Evolutionary conservation across 805 yeast genomes (phyloP).

Genomic region (Candida insectorum): DNA sequence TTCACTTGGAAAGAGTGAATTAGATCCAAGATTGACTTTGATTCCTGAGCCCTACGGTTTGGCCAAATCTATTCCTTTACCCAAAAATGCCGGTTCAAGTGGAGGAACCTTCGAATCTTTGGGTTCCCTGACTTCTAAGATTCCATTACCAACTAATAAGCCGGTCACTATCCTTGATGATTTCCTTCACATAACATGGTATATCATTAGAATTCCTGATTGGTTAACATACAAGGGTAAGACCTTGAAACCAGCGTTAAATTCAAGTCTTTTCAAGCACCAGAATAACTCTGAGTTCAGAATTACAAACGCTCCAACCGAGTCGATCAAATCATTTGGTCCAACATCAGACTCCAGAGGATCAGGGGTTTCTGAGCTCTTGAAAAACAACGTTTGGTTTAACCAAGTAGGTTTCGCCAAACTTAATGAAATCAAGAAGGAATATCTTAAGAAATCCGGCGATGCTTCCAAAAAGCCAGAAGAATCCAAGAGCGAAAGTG

Average conservation of each 20-base stretch:
- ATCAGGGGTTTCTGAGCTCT: conserved; percentile 27
- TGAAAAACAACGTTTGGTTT: conserved; percentile 36
- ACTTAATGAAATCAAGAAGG: conserved; percentile 23
- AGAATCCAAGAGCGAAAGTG: conserved; percentile 6
- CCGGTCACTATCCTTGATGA: conserved; percentile 36
- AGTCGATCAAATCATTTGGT: conserved; percentile 31
- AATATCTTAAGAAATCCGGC: conserved; percentile 12
- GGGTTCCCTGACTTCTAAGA: conserved; percentile 27
- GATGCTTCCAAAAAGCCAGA: conserved; percentile 7
- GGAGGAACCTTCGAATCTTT: conserved; percentile 27
- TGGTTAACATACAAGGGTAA: conserved; percentile 36
- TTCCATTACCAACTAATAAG: conserved; percentile 30
- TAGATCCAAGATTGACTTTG: conserved; percentile 71
- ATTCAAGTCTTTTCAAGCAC: conserved; percentile 24
- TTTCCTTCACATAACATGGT: conserved; percentile 45
- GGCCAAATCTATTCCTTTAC: conserved; percentile 62
- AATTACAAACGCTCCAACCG: conserved; percentile 18
- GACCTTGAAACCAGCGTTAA: conserved; percentile 21
- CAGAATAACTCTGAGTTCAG: conserved; percentile 15
- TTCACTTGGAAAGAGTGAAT: conserved; percentile 58
- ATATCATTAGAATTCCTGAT: conserved; percentile 39
- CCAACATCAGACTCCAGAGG: conserved; percentile 34
- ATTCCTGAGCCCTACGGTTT: conserved; percentile 65
- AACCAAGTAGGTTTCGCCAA: conserved; percentile 35
- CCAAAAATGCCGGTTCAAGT: conserved; percentile 18